Conservation (phyloP, 768 basidiomycete species). For the Rossbeevera mucosa region DNA sequence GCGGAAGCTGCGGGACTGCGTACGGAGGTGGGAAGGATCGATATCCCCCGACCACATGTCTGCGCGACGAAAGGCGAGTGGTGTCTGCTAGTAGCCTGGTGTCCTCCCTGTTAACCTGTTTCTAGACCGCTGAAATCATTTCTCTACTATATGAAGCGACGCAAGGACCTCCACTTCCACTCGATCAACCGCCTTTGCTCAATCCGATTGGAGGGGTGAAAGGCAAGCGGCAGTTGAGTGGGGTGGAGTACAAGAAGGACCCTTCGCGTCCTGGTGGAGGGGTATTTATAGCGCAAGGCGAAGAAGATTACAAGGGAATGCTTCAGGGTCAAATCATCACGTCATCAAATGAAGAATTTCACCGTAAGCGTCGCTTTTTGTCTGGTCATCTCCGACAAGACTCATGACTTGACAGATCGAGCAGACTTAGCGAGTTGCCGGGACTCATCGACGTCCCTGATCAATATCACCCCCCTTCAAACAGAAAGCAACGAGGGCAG, state of each 20-base stretch:
- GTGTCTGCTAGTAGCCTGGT: background rate
- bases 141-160: conserved; percentile 89
- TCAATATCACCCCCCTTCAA: conserved; percentile 52
- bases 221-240: conserved; percentile 45
- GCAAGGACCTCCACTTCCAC: conserved; percentile 57
- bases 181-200: conserved; percentile 56
- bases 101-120: background rate
- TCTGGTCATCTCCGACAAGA: conserved; percentile 1
- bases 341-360: conserved; percentile 42
- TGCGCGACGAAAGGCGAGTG: conserved; percentile 76
- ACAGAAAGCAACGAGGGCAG: conserved; percentile 28
- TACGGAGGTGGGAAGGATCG: conserved; percentile 81
- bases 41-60: conserved; percentile 94
- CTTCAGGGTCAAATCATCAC: conserved; percentile 53
- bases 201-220: conserved; percentile 79
- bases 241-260: conserved; percentile 74
- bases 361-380: conserved; percentile 42
- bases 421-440: conserved; percentile 10
- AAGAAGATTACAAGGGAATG: conserved; percentile 50
- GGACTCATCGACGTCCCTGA: conserved; percentile 39
- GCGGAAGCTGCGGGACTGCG: conserved; percentile 76
- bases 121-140: conserved; percentile 88
- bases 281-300: conserved; percentile 66
- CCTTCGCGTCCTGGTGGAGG: conserved; percentile 81
- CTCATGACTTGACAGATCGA: conserved; percentile 8